Conservation (phyloP, 2,329 filamentous ascomycete species). For the Ceratocystis alfenasii region DNA sequence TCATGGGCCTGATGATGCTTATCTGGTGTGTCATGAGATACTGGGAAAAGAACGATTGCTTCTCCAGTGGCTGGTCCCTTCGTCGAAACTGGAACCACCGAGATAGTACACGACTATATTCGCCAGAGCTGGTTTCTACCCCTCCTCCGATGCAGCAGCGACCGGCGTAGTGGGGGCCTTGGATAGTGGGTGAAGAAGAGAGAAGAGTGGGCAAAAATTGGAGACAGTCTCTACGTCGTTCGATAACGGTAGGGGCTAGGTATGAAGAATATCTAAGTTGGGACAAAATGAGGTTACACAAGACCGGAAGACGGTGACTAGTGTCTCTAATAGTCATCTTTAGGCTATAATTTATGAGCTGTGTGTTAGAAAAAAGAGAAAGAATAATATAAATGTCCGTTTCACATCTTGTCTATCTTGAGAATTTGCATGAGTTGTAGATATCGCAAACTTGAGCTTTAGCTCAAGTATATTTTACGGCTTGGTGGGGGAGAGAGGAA, state of each 20-base stretch:
- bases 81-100: constrained; percentile 4
- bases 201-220: background rate
- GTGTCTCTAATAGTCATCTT: background rate
- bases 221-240: background rate
- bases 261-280: background rate
- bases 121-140: constrained; percentile 2
- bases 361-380: no score
- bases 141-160: background rate
- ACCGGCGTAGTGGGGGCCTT: background rate
- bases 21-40: constrained; percentile 14
- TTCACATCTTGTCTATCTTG: no score
- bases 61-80: background rate
- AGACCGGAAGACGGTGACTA: background rate
- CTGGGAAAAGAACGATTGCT: constrained; percentile 15
- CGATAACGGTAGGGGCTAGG: background rate
- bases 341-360: background rate
- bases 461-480: no score
- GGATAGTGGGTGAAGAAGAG: no score
- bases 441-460: no score
- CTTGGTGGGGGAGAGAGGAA: no score
- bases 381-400: no score
- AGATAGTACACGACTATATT: constrained; percentile 7
- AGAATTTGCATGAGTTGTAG: no score
- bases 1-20: constrained; percentile 7
- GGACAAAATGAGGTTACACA: background rate